Conservation (phyloP, 2,329 filamentous ascomycete genomes). For the Chaetomium sp. region DNA sequence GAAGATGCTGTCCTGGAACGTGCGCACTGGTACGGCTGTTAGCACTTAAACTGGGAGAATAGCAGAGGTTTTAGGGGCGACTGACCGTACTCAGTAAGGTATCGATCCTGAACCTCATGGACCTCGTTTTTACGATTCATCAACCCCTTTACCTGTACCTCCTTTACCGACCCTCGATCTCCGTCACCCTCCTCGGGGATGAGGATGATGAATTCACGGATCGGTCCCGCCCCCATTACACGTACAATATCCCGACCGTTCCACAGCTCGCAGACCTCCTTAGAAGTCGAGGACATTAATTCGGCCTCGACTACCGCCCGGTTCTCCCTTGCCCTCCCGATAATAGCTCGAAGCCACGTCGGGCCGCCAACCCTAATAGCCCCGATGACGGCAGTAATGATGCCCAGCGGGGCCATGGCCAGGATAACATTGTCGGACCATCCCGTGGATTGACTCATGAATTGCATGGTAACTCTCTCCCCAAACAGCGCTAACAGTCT, state of each 20-base stretch:
- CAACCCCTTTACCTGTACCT: neutral
- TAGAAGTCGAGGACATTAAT: neutral
- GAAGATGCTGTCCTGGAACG: neutral
- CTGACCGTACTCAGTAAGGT: neutral
- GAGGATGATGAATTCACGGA: neutral
- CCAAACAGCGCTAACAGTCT: neutral
- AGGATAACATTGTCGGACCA: neutral
- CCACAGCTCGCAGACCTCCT: neutral
- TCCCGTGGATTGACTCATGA: neutral
- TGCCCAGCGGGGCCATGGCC: neutral
- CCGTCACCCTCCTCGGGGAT: neutral
- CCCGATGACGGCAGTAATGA: neutral
- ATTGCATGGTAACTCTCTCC: neutral
- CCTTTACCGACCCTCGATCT: neutral
- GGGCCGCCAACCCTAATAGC: neutral
- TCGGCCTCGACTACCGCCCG: neutral
- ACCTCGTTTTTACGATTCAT: neutral
- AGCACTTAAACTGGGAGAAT: neutral
- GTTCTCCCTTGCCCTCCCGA: neutral
- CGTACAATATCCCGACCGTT: neutral
- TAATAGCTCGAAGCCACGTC: neutral
- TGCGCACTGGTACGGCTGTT: neutral
- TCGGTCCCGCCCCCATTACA: neutral
- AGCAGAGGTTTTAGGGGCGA: neutral
- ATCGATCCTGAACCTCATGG: neutral